Evolutionary conservation across 1,284 basidiomycete species (phyloP).

Genomic region (Cronartium ribicola): DNA sequence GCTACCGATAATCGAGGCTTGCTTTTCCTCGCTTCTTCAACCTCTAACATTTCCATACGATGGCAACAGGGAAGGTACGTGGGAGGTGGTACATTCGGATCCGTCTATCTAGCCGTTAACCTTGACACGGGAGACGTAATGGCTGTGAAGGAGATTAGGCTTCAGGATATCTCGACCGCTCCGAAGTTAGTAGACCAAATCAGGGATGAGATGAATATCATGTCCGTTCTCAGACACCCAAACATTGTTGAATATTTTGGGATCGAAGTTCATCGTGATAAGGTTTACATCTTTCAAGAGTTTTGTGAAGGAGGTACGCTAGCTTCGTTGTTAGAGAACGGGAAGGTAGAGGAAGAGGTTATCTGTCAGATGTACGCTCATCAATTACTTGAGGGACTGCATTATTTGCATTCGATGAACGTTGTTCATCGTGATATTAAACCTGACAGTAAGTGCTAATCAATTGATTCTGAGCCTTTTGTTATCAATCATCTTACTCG

Average conservation of each 20-base stretch:
- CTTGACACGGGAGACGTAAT: slow-evolving; percentile 93
- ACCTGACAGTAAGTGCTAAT: slow-evolving; percentile 78
- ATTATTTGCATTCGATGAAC: slow-evolving; percentile 85
- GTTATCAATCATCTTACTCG: no score
- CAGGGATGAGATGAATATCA: slow-evolving; percentile 92
- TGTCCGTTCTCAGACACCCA: slow-evolving; percentile 97
- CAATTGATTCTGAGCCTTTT: neutral
- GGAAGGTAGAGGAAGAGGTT: slow-evolving; percentile 92
- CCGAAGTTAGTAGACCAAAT: slow-evolving; percentile 70
- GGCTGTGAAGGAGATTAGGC: slow-evolving; percentile 99
- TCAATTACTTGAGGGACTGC: slow-evolving; percentile 92
- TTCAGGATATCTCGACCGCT: slow-evolving; percentile 77
- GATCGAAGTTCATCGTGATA: slow-evolving; percentile 97
- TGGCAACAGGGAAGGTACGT: slow-evolving; percentile 99
- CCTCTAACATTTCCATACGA: slow-evolving; percentile 88
- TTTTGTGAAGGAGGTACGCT: slow-evolving; percentile 95
- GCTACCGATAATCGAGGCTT: slow-evolving; percentile 84
- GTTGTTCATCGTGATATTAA: slow-evolving; percentile 98
- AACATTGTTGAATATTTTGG: slow-evolving; percentile 99
- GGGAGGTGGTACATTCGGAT: slow-evolving; percentile 93
- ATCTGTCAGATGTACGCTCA: slow-evolving; percentile 93
- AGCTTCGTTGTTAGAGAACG: slow-evolving; percentile 83
- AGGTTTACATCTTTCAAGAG: slow-evolving; percentile 99
- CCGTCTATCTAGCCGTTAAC: slow-evolving; percentile 96
- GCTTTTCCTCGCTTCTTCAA: slow-evolving; percentile 76